A percentile compares a stretch with the other conserved stretches of the same genome.
Conservation (phyloP, 345 rosid genomes). For the Eucalyptus victrix region DNA sequence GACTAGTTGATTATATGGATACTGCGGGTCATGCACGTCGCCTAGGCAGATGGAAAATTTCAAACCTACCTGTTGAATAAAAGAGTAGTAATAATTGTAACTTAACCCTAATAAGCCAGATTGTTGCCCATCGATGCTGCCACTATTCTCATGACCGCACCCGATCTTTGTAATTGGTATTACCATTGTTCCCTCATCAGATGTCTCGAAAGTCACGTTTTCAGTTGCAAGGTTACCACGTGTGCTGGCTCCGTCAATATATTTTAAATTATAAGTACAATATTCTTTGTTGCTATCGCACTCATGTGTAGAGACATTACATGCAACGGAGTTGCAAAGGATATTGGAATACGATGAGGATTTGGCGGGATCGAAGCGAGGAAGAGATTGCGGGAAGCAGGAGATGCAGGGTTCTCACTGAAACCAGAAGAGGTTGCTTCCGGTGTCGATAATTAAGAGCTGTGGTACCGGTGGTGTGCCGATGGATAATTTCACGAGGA, state of each 20-base stretch:
- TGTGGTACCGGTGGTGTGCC: background rate
- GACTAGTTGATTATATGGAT: background rate
- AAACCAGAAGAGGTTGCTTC: background rate
- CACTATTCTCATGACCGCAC: background rate
- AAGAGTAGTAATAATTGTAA: background rate
- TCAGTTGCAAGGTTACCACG: background rate
- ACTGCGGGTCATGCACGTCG: background rate
- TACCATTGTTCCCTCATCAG: background rate
- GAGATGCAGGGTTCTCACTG: background rate
- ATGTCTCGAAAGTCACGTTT: background rate
- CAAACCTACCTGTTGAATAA: background rate
- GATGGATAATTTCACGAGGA: background rate
- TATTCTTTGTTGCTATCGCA: background rate
- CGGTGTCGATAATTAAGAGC: background rate
- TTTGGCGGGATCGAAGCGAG: background rate
- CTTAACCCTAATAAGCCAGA: background rate
- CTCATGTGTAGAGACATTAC: background rate
- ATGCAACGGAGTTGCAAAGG: background rate
- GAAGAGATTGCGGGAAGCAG: background rate
- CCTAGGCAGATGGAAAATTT: background rate
- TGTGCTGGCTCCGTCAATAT: background rate
- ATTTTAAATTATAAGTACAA: background rate
- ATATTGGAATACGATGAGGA: background rate
- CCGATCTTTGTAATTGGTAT: background rate
- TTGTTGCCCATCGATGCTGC: background rate